These are phyloP conservation scores for Cryptosporidium meleagridis DNA, from an alignment of 169 alveolate genomes.

Conservation along the genomic window DNA sequence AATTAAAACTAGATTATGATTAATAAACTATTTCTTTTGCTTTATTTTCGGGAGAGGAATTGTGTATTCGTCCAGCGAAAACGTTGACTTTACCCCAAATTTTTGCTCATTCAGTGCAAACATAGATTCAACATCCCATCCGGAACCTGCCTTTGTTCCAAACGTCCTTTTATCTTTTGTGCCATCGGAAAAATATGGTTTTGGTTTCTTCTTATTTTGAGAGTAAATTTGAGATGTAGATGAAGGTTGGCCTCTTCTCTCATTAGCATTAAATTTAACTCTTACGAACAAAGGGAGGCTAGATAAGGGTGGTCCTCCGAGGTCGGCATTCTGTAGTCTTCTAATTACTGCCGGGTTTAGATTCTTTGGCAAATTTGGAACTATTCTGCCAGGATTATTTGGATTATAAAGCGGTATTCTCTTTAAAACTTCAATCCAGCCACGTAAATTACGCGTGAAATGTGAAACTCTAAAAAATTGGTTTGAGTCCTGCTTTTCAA, in stretches of 20 bases:
- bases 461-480: slow-evolving; percentile 75
- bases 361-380: slow-evolving; percentile 51
- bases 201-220: slow-evolving; percentile 47
- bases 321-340: slow-evolving; percentile 78
- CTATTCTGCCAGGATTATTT: slow-evolving; percentile 16
- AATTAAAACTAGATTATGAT: neutral
- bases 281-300: slow-evolving; percentile 69
- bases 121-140: slow-evolving; percentile 91
- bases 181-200: slow-evolving; percentile 51
- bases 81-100: slow-evolving; percentile 88
- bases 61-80: slow-evolving; percentile 79
- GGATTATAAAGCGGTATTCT: slow-evolving; percentile 49
- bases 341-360: slow-evolving; percentile 74
- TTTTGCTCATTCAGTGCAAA: slow-evolving; percentile 87
- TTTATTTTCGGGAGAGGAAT: slow-evolving; percentile 78
- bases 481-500: slow-evolving; percentile 1
- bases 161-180: slow-evolving; percentile 79
- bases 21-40: neutral
- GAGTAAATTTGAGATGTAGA: slow-evolving; percentile 1
- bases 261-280: slow-evolving; percentile 43
- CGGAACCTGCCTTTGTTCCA: slow-evolving; percentile 81
- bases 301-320: slow-evolving; percentile 75
- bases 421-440: slow-evolving; percentile 77
- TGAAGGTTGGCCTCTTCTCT: slow-evolving; percentile 32
- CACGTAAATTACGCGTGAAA: slow-evolving; percentile 78